These are phyloP conservation scores for Onygena corvina DNA, from an alignment of 2,329 filamentous ascomycete genomes.

Conservation along the genomic window DNA sequence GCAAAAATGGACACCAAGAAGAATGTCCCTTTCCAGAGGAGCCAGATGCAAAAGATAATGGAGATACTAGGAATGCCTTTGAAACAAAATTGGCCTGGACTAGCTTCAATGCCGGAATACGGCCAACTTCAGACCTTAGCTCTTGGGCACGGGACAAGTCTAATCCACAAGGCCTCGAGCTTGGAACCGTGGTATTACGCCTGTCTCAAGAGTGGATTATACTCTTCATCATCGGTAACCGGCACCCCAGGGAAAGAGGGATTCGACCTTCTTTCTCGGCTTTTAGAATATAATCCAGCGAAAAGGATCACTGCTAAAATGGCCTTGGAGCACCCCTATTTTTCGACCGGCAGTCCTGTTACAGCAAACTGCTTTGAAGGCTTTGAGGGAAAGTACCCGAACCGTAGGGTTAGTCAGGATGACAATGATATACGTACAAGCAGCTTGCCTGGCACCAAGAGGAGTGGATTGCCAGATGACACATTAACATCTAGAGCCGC, in stretches of 20 bases:
- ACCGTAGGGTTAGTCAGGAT: constrained; percentile 80
- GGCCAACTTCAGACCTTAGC: constrained; percentile 49
- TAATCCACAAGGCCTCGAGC: constrained; percentile 42
- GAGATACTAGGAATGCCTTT: constrained; percentile 88
- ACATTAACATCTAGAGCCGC: constrained; percentile 46
- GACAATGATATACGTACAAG: constrained; percentile 91
- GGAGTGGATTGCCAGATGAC: constrained; percentile 76
- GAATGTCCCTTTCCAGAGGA: constrained; percentile 89
- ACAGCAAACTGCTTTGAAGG: constrained; percentile 84
- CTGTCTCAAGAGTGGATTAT: constrained; percentile 50
- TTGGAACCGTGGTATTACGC: constrained; percentile 73
- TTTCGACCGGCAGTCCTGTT: constrained; percentile 56
- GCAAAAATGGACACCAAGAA: constrained; percentile 99
- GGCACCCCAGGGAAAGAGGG: constrained; percentile 61
- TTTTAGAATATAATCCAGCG: constrained; percentile 86
- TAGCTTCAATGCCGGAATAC: constrained; percentile 80
- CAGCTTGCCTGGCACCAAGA: constrained; percentile 80
- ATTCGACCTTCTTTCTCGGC: constrained; percentile 63
- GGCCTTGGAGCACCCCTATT: constrained; percentile 85
- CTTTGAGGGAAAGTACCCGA: constrained; percentile 75
- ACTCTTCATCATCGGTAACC: constrained; percentile 34
- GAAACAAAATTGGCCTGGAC: constrained; percentile 76
- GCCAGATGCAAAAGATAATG: constrained; percentile 98
- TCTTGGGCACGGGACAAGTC: constrained; percentile 34
- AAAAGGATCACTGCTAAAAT: constrained; percentile 77